Conservation (phyloP, 495 filamentous ascomycete genomes). For the Xylaria telfairii region DNA sequence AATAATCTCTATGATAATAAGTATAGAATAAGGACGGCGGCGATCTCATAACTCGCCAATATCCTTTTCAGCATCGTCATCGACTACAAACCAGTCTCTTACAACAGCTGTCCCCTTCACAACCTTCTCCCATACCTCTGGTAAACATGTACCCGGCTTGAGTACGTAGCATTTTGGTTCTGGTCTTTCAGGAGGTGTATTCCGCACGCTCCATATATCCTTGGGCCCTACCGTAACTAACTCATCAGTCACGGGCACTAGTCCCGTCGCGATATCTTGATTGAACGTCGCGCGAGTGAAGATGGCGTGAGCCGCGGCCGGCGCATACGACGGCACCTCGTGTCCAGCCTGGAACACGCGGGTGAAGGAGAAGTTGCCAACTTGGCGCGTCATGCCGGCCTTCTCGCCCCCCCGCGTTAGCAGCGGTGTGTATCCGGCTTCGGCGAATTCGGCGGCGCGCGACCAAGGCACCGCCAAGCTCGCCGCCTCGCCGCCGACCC, state of each 20-base stretch:
- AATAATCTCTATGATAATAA: too few species aligned
- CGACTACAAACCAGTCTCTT: conserved; percentile 26
- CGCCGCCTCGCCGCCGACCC: conserved; percentile 68
- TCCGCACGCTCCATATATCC: conserved; percentile 37
- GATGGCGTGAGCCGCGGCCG: conserved; percentile 35
- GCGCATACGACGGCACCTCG: conserved; percentile 69
- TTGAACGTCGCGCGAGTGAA: conserved; percentile 50
- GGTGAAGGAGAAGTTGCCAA: conserved; percentile 67
- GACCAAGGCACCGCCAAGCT: conserved; percentile 58
- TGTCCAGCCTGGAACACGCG: conserved; percentile 67
- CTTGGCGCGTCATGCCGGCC: conserved; percentile 65
- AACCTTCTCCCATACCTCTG: conserved; percentile 24
- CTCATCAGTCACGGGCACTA: conserved; percentile 23
- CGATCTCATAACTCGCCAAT: neutral
- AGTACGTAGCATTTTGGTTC: conserved; percentile 25
- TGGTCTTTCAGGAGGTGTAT: conserved; percentile 31
- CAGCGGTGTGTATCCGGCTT: conserved; percentile 61
- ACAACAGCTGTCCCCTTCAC: conserved; percentile 16
- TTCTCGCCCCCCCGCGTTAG: conserved; percentile 58
- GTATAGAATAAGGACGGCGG: too few species aligned
- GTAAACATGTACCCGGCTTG: conserved; percentile 18
- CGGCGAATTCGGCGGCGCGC: conserved; percentile 45
- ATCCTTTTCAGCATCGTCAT: neutral
- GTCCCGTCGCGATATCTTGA: conserved; percentile 63
- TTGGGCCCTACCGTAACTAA: conserved; percentile 34